Evolutionary conservation across 2,329 filamentous ascomycete species (phyloP).

Genomic region (Arthroderma sp.): DNA sequence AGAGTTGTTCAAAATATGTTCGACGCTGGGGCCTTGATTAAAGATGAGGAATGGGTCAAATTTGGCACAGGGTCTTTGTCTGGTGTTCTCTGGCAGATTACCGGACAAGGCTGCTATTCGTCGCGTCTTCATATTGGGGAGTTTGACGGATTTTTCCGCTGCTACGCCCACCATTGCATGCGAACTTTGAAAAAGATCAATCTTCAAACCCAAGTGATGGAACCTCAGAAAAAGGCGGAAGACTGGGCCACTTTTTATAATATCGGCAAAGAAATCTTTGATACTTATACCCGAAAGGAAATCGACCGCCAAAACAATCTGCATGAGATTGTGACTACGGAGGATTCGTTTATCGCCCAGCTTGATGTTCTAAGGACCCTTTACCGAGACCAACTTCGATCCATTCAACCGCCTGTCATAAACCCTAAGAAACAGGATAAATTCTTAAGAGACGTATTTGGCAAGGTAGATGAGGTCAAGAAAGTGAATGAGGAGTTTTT

Average conservation of each 20-base stretch:
- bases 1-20: constrained; percentile 72
- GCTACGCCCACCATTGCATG: constrained; percentile 89
- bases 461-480: constrained; percentile 76
- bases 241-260: constrained; percentile 89
- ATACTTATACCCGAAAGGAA: constrained; percentile 66
- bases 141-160: constrained; percentile 52
- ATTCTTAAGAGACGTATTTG: constrained; percentile 78
- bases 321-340: constrained; percentile 87
- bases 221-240: constrained; percentile 54
- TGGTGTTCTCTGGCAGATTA: constrained; percentile 86
- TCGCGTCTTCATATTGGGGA: constrained; percentile 61
- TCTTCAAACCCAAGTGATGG: constrained; percentile 57
- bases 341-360: constrained; percentile 82
- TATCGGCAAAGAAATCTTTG: constrained; percentile 62
- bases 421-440: constrained; percentile 61
- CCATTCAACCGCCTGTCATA: constrained; percentile 66
- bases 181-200: constrained; percentile 91
- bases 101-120: constrained; percentile 81
- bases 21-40: constrained; percentile 59
- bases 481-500: constrained; percentile 87
- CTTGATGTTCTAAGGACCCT: constrained; percentile 73
- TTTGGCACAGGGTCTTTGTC: constrained; percentile 69
- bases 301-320: constrained; percentile 85
- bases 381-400: constrained; percentile 67
- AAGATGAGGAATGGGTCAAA: constrained; percentile 96